These are phyloP conservation scores for Madurella fahalii DNA, from an alignment of 2,329 filamentous ascomycete species.

Conservation along the genomic window DNA sequence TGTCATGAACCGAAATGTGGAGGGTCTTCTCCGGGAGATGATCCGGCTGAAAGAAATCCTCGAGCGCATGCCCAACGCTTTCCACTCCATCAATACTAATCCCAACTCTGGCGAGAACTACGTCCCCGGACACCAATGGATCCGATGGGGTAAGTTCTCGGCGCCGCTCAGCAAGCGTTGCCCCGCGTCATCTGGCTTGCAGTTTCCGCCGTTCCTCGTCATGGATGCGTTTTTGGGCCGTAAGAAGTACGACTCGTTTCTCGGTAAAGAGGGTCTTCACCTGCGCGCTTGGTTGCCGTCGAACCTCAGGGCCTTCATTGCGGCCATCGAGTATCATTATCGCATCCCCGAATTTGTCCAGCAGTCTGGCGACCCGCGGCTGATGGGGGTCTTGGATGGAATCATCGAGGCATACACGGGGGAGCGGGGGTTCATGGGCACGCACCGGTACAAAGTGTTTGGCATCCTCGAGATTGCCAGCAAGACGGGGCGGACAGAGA, in stretches of 20 bases:
- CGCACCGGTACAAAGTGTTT: slow-evolving; percentile 54
- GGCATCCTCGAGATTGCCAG: slow-evolving; percentile 51
- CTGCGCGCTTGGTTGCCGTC: slow-evolving; percentile 51
- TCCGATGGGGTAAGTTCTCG: slow-evolving; percentile 50
- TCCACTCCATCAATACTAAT: slow-evolving; percentile 51
- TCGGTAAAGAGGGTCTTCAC: slow-evolving; percentile 49
- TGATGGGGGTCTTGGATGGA: slow-evolving; percentile 51
- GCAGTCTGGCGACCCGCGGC: slow-evolving; percentile 44
- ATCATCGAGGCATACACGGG: slow-evolving; percentile 54
- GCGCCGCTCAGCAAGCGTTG: slow-evolving; percentile 47
- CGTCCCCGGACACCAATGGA: slow-evolving; percentile 45
- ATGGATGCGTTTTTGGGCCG: slow-evolving; percentile 54
- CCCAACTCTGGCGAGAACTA: slow-evolving; percentile 50
- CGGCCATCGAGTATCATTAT: slow-evolving; percentile 52
- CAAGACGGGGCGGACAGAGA: slow-evolving; percentile 50
- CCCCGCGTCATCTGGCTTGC: slow-evolving; percentile 48
- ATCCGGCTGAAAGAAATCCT: slow-evolving; percentile 50
- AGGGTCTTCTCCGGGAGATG: slow-evolving; percentile 47
- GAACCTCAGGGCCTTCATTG: slow-evolving; percentile 52
- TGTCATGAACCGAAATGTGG: slow-evolving; percentile 50
- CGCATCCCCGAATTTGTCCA: slow-evolving; percentile 50
- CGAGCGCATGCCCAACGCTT: slow-evolving; percentile 50
- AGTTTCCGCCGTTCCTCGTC: slow-evolving; percentile 50
- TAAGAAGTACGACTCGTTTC: slow-evolving; percentile 48
- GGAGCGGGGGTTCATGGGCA: slow-evolving; percentile 53